Base-by-base conservation (phyloP, 768 basidiomycete species). In the Megacollybia marginata region DNA sequence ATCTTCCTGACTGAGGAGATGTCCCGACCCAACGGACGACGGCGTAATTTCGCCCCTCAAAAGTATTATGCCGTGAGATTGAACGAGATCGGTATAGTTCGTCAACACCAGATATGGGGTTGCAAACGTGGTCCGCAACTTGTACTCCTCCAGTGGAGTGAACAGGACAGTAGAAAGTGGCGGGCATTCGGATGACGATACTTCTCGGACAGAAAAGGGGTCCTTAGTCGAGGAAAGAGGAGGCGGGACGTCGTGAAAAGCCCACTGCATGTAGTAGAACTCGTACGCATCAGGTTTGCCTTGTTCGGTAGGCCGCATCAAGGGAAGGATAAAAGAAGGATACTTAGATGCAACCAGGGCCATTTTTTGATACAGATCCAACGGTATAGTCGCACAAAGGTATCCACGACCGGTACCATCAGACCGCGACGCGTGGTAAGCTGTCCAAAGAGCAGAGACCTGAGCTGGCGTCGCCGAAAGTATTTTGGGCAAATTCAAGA, bases 91-190 rank as follows among this genome's bases (percentile, higher is more conserved):
- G 46, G 94, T 86, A 66, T 98, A 97, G 64, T 90, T 82, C 4
- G 94, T 97, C 35, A 97, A 59, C 19, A 88, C 87, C 20, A 99
- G 75, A 61, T 92, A 89, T 1, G 95, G 94, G 5, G 92, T 93
- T 7, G 96, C 88, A 64, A 85, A 97, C 15, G 85, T 75, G 47
- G 76, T 76, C 36, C 87, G 83, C 50, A 82, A 67, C 65, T 96
- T 95, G 78, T 91, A 99, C 68, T 97, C 95, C 56, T 88, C 85
- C 40, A 98, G 74, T 2, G 94, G 89, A 0, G 96, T 93, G 71
- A 95, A 95, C 33, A 98, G 73, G 47, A 95, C 75, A 0, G 92
- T 93, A 6, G 92, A 80, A 2, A 68, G 69, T 47, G 69, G 72
- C 13, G 80, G 78, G 55, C 80, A 79, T 10, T 64, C 50, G 2